Evolutionary conservation across 495 filamentous ascomycete species (phyloP).

Genomic region (Podospora comata): DNA sequence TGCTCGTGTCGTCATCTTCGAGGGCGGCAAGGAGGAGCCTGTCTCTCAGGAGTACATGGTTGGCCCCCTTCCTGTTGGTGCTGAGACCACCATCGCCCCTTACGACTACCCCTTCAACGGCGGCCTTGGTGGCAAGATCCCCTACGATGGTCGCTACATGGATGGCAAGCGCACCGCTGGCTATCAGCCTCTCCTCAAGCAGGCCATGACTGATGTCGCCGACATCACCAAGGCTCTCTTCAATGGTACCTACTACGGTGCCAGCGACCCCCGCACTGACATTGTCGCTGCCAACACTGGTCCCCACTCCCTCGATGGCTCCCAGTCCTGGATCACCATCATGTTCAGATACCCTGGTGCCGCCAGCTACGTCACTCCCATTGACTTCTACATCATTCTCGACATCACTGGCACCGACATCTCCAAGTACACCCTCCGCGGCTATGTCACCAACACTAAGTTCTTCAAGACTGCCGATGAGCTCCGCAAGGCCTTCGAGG

Average conservation of each 20-base stretch:
- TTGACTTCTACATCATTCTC: constrained; percentile 40
- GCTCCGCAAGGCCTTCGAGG: constrained; percentile 36
- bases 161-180: constrained; percentile 31
- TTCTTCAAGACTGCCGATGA: constrained; percentile 36
- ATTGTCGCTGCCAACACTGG: constrained; percentile 26
- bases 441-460: constrained; percentile 35
- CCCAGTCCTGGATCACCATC: constrained; percentile 27
- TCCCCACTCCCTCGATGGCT: constrained; percentile 37
- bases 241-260: constrained; percentile 35
- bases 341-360: constrained; percentile 38
- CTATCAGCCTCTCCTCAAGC: constrained; percentile 30
- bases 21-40: constrained; percentile 43
- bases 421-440: constrained; percentile 35
- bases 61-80: constrained; percentile 48
- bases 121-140: constrained; percentile 31
- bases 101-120: constrained; percentile 48
- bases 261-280: constrained; percentile 30
- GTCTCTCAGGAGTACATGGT: constrained; percentile 48
- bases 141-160: constrained; percentile 37
- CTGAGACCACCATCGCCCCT: constrained; percentile 37
- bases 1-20: constrained; percentile 47
- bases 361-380: constrained; percentile 33
- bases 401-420: constrained; percentile 40
- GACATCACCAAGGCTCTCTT: constrained; percentile 38
- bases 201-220: constrained; percentile 34